A percentile compares a stretch with the other conserved stretches of the same genome.
Evolutionary conservation across 257 asterid species (phyloP).

Genomic region (Cordia subcordata): DNA sequence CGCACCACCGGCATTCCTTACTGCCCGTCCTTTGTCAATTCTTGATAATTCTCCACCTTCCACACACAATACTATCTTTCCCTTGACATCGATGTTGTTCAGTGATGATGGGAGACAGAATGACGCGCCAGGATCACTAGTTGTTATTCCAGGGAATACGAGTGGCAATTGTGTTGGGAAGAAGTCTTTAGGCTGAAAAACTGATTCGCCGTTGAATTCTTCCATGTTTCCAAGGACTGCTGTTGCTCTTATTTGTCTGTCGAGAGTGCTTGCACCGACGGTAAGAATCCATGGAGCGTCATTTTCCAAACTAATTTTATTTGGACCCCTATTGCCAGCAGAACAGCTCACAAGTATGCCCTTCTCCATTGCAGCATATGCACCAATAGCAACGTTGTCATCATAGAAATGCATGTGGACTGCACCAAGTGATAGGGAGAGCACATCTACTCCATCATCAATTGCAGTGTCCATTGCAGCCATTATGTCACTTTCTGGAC

Average conservation of each 20-base stretch:
- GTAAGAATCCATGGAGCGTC: conserved; percentile 50
- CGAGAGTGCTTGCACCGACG: conserved; percentile 45
- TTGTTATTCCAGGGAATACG: conserved; percentile 22
- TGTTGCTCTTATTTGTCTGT: conserved; percentile 28
- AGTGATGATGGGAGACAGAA: conserved; percentile 19
- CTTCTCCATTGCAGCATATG: conserved; percentile 34
- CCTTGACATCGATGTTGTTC: conserved; percentile 17
- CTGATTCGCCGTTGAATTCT: conserved; percentile 25
- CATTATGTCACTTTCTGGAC: conserved; percentile 27
- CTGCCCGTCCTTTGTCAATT: not conserved
- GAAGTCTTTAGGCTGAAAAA: conserved; percentile 26
- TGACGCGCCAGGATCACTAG: conserved; percentile 4
- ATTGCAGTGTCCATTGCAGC: conserved; percentile 50
- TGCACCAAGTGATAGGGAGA: conserved; percentile 37
- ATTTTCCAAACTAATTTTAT: not conserved
- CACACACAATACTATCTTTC: conserved; percentile 41
- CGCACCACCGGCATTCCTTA: conserved; percentile 6
- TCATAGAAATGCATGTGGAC: not conserved
- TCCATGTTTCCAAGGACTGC: conserved; percentile 28
- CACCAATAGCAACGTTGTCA: conserved; percentile 27
- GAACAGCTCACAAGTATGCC: conserved; percentile 43
- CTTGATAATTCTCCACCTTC: not conserved
- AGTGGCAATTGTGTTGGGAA: conserved; percentile 16
- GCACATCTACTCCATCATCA: conserved; percentile 33
- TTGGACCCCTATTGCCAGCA: conserved; percentile 30